These are phyloP conservation scores for Fusarium mangiferae DNA, from an alignment of 2,329 filamentous ascomycete genomes.

Conservation along the genomic window DNA sequence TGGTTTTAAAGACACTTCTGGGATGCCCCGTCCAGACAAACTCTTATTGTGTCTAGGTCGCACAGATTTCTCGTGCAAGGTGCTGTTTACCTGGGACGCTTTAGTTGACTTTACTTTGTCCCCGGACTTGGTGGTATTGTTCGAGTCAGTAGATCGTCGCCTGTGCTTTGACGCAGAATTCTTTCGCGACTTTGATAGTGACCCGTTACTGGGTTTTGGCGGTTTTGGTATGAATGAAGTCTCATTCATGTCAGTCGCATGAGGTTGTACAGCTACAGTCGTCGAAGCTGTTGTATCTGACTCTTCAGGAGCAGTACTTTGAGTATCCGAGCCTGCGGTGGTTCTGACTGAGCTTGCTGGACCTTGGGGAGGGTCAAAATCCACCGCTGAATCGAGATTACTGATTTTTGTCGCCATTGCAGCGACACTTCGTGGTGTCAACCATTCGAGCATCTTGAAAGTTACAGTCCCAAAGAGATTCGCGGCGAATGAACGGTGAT, in stretches of 20 bases:
- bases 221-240: background rate
- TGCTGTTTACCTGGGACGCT: constrained; percentile 44
- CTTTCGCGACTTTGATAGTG: constrained; percentile 20
- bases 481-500: constrained; percentile 69
- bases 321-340: background rate
- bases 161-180: constrained; percentile 43
- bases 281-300: background rate
- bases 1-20: constrained; percentile 50
- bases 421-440: constrained; percentile 68
- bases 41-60: constrained; percentile 45
- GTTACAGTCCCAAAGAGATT: constrained; percentile 73
- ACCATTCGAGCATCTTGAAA: constrained; percentile 77
- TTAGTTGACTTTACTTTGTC: constrained; percentile 48
- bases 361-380: background rate
- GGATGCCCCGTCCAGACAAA: constrained; percentile 44
- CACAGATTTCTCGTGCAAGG: constrained; percentile 50
- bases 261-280: background rate
- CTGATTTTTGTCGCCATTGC: constrained; percentile 56
- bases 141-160: constrained; percentile 48
- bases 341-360: background rate
- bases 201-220: constrained; percentile 15
- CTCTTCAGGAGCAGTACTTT: background rate
- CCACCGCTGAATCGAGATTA: constrained; percentile 5
- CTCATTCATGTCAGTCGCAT: constrained; percentile 4
- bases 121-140: constrained; percentile 35